Evolutionary conservation across 495 filamentous ascomycete genomes (phyloP).

Genomic region (Penicilliopsis zonata): DNA sequence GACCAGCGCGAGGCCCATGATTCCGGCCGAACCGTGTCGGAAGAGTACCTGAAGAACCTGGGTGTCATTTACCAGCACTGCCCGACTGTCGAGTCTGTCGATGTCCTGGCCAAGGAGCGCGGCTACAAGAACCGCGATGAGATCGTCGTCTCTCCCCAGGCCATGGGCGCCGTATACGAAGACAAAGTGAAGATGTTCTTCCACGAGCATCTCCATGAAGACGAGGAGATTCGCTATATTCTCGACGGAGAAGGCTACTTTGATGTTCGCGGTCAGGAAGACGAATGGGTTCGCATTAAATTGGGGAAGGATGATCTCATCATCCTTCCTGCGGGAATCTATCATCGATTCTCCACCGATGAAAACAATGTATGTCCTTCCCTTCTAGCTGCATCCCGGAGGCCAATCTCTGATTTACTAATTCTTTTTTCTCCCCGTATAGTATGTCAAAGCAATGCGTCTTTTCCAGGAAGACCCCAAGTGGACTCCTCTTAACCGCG

Average conservation of each 20-base stretch:
- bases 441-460: conserved; percentile 95
- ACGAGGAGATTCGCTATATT: conserved; percentile 98
- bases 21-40: conserved; percentile 53
- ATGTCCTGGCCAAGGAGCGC: conserved; percentile 60
- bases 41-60: conserved; percentile 51
- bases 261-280: conserved; percentile 61
- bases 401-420: background rate
- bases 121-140: conserved; percentile 93
- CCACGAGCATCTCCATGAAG: conserved; percentile 91
- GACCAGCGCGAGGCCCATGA: conserved; percentile 90
- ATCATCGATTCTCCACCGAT: conserved; percentile 94
- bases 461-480: conserved; percentile 98
- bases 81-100: conserved; percentile 48
- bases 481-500: conserved; percentile 90
- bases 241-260: conserved; percentile 85
- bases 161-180: conserved; percentile 73
- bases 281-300: conserved; percentile 79
- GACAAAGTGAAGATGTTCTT: conserved; percentile 90
- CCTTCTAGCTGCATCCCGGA: background rate
- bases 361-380: conserved; percentile 54
- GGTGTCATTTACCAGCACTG: conserved; percentile 71
- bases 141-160: conserved; percentile 75
- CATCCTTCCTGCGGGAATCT: conserved; percentile 91
- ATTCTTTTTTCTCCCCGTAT: conserved; percentile 3
- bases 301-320: conserved; percentile 65